Base-by-base conservation (phyloP, 176 grass and related monocot genomes). In the Panicum miliaceum region DNA sequence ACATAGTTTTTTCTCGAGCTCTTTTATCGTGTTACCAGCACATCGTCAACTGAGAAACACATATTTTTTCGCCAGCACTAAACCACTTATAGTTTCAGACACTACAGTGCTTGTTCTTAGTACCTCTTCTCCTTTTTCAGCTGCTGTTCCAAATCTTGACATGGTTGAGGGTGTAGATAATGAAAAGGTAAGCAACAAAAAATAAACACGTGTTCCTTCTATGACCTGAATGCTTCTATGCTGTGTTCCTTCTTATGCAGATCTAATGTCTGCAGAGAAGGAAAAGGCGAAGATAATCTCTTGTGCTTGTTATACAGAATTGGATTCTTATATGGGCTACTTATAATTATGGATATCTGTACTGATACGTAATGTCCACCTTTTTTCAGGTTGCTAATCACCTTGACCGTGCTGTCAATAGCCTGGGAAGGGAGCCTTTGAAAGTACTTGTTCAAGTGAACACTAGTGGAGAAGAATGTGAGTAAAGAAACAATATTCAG, bases 391-490 rank as follows among this genome's bases (percentile, higher is more conserved):
- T 98, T 83, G 96, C 93, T 29, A 93, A 92, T 79, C 77, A 92
- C 86, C 88, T 98, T 59, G 87, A 98, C 80, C 91, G 82, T 67
- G 85, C 87, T 72, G 96, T 98, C 61, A 72, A 57, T 80, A 93
- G 80, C 42, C 81, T 95, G 82, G 91, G 96, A 83, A 92, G 93
- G 79, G 79, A 89, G 12, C 91, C 93, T 85, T 80, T 98, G 73
- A 94, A 98, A 78, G 85, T 98, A 57, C 54, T 98, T 67, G 89
- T 98, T 40, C 93, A 98, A 95, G 93, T 98, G 64, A 98, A 98
- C 86, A 98, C 96, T 18, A 98, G 96, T 81, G 96, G 91, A 83
- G 96, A 98, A 95, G 91, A 95, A 84, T 98, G 96, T 95, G 76
- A 92, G 96, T 89, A 42, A 75, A 74, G 5, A 77, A 40, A 52